These are phyloP conservation scores for Fusarium staphyleae DNA, from an alignment of 2,329 filamentous ascomycete species.

Conservation along the genomic window DNA sequence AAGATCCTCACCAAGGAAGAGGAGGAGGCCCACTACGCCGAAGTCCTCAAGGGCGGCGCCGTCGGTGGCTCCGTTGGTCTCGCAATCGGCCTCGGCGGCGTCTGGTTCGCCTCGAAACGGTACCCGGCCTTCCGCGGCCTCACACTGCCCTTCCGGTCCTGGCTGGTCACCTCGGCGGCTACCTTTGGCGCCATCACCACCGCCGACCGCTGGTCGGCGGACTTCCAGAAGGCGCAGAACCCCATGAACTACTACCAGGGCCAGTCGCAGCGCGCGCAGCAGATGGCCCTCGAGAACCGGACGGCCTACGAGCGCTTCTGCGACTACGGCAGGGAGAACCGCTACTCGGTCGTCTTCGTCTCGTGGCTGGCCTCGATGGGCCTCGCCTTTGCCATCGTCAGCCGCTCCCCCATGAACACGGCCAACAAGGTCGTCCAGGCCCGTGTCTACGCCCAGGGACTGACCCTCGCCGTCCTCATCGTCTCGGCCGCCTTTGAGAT, in stretches of 20 bases:
- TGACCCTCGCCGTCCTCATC: slow-evolving; percentile 85
- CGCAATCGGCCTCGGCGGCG: slow-evolving; percentile 69
- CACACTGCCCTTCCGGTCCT: slow-evolving; percentile 88
- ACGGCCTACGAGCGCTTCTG: slow-evolving; percentile 65
- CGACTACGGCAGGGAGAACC: slow-evolving; percentile 78
- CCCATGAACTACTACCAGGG: slow-evolving; percentile 72
- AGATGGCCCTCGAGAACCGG: slow-evolving; percentile 64
- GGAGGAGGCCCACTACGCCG: slow-evolving; percentile 82
- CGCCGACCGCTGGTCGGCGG: slow-evolving; percentile 73
- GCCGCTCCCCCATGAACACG: slow-evolving; percentile 75
- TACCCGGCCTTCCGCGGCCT: slow-evolving; percentile 81
- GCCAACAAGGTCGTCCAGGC: slow-evolving; percentile 93
- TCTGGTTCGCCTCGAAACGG: slow-evolving; percentile 71
- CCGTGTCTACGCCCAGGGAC: slow-evolving; percentile 89
- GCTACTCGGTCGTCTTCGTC: slow-evolving; percentile 84
- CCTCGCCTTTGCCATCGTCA: slow-evolving; percentile 75
- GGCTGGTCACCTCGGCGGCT: slow-evolving; percentile 81
- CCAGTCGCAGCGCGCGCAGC: slow-evolving; percentile 62
- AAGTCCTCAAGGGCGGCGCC: slow-evolving; percentile 80
- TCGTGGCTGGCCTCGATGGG: slow-evolving; percentile 85
- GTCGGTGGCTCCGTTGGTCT: slow-evolving; percentile 76
- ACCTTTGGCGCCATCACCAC: slow-evolving; percentile 90
- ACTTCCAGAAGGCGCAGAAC: slow-evolving; percentile 74
- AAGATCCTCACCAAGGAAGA: slow-evolving; percentile 96
- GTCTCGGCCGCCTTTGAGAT: slow-evolving; percentile 84